These are phyloP conservation scores for Platanthera guangdongensis DNA, from an alignment of 106 monocot genomes.

Conservation along the genomic window DNA sequence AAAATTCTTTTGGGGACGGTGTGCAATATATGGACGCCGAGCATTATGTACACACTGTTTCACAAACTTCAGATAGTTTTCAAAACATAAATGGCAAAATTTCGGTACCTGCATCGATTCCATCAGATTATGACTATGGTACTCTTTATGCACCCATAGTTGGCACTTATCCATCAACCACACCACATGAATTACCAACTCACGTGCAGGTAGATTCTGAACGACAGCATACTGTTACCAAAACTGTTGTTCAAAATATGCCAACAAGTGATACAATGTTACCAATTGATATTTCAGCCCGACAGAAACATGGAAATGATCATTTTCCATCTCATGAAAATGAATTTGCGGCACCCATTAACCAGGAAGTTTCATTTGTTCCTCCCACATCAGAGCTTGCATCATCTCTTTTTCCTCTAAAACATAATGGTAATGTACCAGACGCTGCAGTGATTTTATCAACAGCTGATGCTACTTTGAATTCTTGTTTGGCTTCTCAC, in stretches of 20 bases:
- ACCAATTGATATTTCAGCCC: conserved; percentile 7
- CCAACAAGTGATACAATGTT: conserved; percentile 19
- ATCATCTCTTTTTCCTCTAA: conserved; percentile 13
- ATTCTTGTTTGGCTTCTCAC: conserved; percentile 22
- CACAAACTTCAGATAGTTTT: conserved; percentile 21
- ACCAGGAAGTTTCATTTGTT: conserved; percentile 23
- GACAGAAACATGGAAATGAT: conserved; percentile 31
- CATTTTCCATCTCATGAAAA: conserved; percentile 19
- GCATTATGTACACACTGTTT: conserved; percentile 16
- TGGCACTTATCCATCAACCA: conserved; percentile 25
- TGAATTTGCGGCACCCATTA: conserved; percentile 10
- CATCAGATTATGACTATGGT: conserved; percentile 35
- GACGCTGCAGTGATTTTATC: conserved; percentile 17
- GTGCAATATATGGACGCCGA: conserved; percentile 38
- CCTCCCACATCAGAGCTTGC: conserved; percentile 22
- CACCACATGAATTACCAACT: conserved; percentile 13
- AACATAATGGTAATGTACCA: conserved; percentile 23
- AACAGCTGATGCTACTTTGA: conserved; percentile 18
- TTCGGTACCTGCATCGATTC: conserved; percentile 34
- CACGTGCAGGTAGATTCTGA: conserved; percentile 21
- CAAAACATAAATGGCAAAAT: conserved; percentile 25
- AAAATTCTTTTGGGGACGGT: conserved; percentile 18
- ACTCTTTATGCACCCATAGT: conserved; percentile 25
- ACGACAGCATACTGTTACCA: conserved; percentile 8
- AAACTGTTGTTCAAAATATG: conserved; percentile 13